Evolutionary conservation across 176 grass and related monocot genomes (phyloP).

Genomic region (Triticum dicoccoides): DNA sequence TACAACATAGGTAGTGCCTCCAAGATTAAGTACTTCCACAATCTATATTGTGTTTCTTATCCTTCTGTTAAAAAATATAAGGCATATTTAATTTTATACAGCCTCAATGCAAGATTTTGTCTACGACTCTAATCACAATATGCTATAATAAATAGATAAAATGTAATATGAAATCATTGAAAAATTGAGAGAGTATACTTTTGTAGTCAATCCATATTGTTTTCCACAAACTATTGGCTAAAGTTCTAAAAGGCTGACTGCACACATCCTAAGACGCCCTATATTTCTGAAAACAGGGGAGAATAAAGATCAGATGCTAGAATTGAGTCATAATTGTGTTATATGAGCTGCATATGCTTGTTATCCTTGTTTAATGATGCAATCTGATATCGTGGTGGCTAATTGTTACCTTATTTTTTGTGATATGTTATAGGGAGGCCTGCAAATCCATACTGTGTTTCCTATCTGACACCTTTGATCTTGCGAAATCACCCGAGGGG

Average conservation of each 20-base stretch:
- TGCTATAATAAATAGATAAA: not conserved
- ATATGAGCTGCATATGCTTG: conserved; percentile 9
- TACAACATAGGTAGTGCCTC: conserved; percentile 81
- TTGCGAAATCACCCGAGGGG: conserved; percentile 72
- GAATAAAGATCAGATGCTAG: not conserved
- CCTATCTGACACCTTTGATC: conserved; percentile 82
- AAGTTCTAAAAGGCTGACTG: not conserved
- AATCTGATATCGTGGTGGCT: conserved; percentile 16
- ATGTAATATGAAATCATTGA: not conserved
- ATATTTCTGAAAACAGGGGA: conserved; percentile 2
- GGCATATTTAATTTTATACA: not conserved
- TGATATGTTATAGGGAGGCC: conserved; percentile 67
- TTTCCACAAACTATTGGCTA: not conserved
- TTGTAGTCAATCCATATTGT: not conserved
- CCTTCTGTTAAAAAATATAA: not conserved
- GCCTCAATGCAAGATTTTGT: not conserved
- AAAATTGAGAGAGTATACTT: not conserved
- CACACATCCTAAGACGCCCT: not conserved
- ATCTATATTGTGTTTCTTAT: not conserved
- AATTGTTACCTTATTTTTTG: conserved; percentile 20
- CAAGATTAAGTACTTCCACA: not conserved
- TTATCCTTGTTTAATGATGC: not conserved
- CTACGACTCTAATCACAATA: not conserved
- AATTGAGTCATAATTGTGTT: conserved; percentile 7
- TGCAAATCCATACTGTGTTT: conserved; percentile 95